These are phyloP conservation scores for Nymphaea colorata DNA, from an alignment of 164 flowering plant species.

Conservation along the genomic window DNA sequence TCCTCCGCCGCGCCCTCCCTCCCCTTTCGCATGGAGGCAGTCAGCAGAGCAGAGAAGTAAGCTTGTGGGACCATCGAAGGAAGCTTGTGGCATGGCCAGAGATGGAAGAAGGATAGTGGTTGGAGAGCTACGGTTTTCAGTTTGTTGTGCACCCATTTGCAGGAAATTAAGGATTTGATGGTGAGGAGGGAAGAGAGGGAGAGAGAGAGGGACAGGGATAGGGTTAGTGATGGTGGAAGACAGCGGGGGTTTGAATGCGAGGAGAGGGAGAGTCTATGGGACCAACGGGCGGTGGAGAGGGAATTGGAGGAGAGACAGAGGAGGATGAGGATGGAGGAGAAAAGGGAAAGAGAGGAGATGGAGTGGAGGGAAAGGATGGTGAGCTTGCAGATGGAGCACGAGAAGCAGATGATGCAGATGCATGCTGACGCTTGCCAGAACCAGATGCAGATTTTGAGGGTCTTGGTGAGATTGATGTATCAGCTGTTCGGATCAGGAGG, in stretches of 20 bases:
- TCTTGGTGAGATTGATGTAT: slow-evolving; percentile 49
- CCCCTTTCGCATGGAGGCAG: no score
- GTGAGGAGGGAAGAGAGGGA: slow-evolving; percentile 41
- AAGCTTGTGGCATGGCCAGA: no score
- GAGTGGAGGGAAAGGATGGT: slow-evolving; percentile 75
- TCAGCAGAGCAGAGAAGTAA: no score
- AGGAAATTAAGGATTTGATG: slow-evolving; percentile 45
- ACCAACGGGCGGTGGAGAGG: slow-evolving; percentile 32
- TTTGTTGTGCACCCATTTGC: slow-evolving; percentile 27
- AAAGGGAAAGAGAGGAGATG: slow-evolving; percentile 82
- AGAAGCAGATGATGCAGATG: slow-evolving; percentile 80
- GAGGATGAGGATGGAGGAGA: slow-evolving; percentile 66
- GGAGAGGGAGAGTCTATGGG: slow-evolving; percentile 36
- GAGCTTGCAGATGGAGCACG: slow-evolving; percentile 74
- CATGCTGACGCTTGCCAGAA: slow-evolving; percentile 72
- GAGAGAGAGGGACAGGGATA: slow-evolving; percentile 25
- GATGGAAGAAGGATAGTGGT: slow-evolving; percentile 14
- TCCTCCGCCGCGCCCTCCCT: no score
- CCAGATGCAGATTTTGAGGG: slow-evolving; percentile 73
- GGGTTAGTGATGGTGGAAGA: neutral
- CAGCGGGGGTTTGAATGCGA: slow-evolving; percentile 36
- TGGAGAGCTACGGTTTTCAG: slow-evolving; percentile 21
- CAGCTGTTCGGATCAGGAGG: slow-evolving; percentile 55
- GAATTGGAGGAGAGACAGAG: slow-evolving; percentile 39
- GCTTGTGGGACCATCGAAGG: no score